phyloP scores from a whole-genome alignment of 768 basidiomycete species.

The Tulasnella sp. region DNA sequence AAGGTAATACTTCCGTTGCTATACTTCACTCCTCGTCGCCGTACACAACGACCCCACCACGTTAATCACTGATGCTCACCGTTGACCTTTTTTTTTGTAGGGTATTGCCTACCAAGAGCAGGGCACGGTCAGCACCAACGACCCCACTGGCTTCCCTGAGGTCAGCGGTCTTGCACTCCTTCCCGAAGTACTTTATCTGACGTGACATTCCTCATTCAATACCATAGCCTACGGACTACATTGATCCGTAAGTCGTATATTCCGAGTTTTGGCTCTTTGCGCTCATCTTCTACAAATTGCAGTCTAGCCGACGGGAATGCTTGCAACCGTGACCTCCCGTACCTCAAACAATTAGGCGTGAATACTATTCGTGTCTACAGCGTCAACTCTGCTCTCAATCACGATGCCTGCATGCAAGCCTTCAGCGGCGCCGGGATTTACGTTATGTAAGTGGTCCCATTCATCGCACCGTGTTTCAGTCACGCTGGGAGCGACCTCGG shows the following conservation, averaged over 20 bases:
- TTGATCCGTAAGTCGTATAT: conserved; percentile 48
- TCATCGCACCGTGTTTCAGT: conserved; percentile 4
- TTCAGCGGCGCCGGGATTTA: conserved; percentile 76
- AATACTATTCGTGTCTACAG: conserved; percentile 81
- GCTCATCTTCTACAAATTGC: neutral
- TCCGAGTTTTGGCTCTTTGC: neutral
- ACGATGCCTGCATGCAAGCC: conserved; percentile 73
- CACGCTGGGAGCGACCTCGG: neutral
- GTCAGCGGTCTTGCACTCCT: neutral
- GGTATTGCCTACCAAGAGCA: conserved; percentile 77
- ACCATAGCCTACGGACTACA: conserved; percentile 51
- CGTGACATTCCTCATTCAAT: conserved; percentile 22
- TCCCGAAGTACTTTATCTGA: conserved; percentile 16
- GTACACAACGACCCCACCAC: neutral
- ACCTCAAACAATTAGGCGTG: conserved; percentile 59
- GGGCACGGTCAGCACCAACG: conserved; percentile 33
- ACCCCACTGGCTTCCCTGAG: conserved; percentile 46
- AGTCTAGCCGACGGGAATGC: conserved; percentile 45
- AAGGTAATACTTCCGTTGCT: conserved; percentile 29
- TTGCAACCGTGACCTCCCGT: conserved; percentile 70
- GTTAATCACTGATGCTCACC: neutral
- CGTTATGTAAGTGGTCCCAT: conserved; percentile 49
- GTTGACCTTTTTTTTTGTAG: conserved; percentile 11
- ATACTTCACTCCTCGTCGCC: neutral
- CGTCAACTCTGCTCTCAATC: conserved; percentile 69